phyloP scores from a whole-genome alignment of 1,284 basidiomycete genomes.

The Sanghuangporus sanghuang region DNA sequence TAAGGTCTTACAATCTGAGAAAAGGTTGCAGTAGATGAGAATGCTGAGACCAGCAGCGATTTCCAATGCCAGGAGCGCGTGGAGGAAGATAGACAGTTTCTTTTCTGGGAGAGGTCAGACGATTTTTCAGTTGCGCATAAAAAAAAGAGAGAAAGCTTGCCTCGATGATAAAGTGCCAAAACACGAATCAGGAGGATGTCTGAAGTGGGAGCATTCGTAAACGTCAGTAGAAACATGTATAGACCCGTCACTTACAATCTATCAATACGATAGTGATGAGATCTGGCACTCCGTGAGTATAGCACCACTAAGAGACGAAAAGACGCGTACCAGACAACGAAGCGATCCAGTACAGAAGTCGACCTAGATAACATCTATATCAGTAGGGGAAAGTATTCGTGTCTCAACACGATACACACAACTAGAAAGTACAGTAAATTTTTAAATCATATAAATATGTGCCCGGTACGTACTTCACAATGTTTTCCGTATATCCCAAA shows the following conservation, averaged over 20 bases:
- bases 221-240: not conserved
- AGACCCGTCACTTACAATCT: not conserved
- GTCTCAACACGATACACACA: not conserved
- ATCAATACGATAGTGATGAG: not conserved
- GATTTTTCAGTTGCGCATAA: not conserved
- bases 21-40: not conserved
- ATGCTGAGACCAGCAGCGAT: not conserved
- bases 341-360: not conserved
- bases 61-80: not conserved
- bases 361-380: not conserved
- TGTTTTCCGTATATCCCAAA: not conserved
- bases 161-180: not conserved
- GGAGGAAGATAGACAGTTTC: not conserved
- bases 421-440: not conserved
- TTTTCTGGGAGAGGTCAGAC: not conserved
- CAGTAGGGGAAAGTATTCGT: not conserved
- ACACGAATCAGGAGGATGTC: not conserved
- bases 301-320: not conserved
- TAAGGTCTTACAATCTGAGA: not conserved
- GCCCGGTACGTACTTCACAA: not conserved
- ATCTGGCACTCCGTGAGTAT: not conserved
- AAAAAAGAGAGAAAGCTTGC: not conserved
- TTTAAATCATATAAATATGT: not conserved
- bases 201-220: not conserved
- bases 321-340: not conserved